Conservation (phyloP, 208 protist genomes). For the Phytomonas francai region DNA sequence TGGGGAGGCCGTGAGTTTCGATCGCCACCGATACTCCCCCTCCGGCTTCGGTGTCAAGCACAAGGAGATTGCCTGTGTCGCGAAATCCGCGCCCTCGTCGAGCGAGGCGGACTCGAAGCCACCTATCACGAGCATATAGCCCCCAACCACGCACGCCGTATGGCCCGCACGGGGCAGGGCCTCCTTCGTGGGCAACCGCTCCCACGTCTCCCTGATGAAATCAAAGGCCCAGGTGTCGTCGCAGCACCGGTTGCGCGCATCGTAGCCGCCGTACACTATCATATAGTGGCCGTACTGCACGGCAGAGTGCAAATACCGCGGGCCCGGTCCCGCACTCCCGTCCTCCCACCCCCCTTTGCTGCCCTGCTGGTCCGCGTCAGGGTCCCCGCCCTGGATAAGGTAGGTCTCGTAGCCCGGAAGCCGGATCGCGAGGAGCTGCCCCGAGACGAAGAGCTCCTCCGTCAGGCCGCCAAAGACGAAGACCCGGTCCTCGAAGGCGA, state of each 20-base stretch:
- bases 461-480: constrained; percentile 83
- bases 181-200: constrained; percentile 37
- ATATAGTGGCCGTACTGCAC: constrained; percentile 77
- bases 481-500: constrained; percentile 39
- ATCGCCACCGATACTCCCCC: constrained; percentile 21
- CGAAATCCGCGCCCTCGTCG: constrained; percentile 19
- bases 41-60: constrained; percentile 1
- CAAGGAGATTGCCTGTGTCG: constrained; percentile 5
- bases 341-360: constrained; percentile 1
- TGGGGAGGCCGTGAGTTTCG: constrained; percentile 63
- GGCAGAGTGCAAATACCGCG: constrained; percentile 68
- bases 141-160: constrained; percentile 58
- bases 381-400: constrained; percentile 15
- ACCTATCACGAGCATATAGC: constrained; percentile 62
- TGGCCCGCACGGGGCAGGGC: constrained; percentile 44
- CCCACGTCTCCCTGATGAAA: constrained; percentile 68
- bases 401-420: constrained; percentile 47
- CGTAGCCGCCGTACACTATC: constrained; percentile 76
- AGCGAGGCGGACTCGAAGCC: constrained; percentile 53
- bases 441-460: constrained; percentile 44
- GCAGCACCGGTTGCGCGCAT: constrained; percentile 53
- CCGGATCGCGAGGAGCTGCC: constrained; percentile 63
- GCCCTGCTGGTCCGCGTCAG: constrained; percentile 4
- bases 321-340: constrained; percentile 8
- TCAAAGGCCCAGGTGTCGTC: constrained; percentile 80